Base-by-base conservation (phyloP, 148 eudicot genomes). In the Diospyros lotus region DNA sequence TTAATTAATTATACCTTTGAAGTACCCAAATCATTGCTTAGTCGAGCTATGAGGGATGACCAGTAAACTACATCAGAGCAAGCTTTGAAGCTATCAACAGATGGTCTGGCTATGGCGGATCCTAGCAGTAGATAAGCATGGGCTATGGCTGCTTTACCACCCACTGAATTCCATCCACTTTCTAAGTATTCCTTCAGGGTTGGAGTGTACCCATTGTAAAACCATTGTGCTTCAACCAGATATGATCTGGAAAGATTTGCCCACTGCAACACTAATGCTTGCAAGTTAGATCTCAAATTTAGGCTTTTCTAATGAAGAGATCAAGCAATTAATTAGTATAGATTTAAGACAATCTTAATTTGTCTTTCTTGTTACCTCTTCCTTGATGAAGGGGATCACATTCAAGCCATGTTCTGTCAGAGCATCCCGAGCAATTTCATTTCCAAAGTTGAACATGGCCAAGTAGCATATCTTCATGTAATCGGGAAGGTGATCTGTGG, bases 371-470 rank as follows among this genome's bases (percentile, higher is more conserved):
- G 45, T 74, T 53, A 64, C 77, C 77, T 63, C 52, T 74, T 74
- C 69, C 48, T 64, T 74, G 1, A 74, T 5, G 62, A 13, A 51
- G 17, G 77, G 43, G 7, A 64, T 3, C 4, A 53, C 68, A 12
- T 53, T 53, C n/a, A 74, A 64, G 69, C 62, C 77, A 40, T 64
- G 61, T 18, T 74, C 41, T 42, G 58, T 40, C 2, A 74, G 42
- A 53, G 43, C 69, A 42, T 74, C 15, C 28, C 64, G 48, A 9
- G 52, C 77, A 39, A 74, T 64, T 74, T 51, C 77, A 74, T 74
- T 74, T 64, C 77, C 77, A 53, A 74, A 64, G 61, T 74, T 64
- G 51, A 74, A 64, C 69, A 74, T 64, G 12, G 77, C 69, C 12
- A 64, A 40, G 38, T 74, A 74, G 17, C 77, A 74, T 63, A 74